These are phyloP conservation scores for Scorias spongiosa DNA, from an alignment of 2,329 filamentous ascomycete genomes.

Conservation along the genomic window DNA sequence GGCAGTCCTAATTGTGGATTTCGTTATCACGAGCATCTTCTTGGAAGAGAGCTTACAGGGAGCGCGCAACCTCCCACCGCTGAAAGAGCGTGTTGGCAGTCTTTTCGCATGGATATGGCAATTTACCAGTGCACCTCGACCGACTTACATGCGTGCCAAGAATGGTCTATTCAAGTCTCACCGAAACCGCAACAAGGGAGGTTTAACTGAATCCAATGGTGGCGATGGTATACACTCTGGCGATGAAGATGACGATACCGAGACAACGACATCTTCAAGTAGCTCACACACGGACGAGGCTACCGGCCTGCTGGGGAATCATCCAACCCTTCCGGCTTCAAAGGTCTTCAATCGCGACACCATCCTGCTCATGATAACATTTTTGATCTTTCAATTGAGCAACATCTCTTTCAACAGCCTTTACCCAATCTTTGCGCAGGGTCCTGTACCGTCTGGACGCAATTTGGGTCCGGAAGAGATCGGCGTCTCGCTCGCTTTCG, in stretches of 20 bases:
- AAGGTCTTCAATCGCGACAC: slow-evolving; percentile 67
- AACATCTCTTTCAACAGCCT: slow-evolving; percentile 94
- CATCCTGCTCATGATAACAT: slow-evolving; percentile 64
- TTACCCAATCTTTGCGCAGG: slow-evolving; percentile 82
- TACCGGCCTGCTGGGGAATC: slow-evolving; percentile 28
- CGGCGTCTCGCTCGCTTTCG: slow-evolving; percentile 69
- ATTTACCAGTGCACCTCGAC: slow-evolving; percentile 44
- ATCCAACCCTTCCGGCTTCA: not conserved
- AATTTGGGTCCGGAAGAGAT: slow-evolving; percentile 63
- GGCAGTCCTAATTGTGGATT: slow-evolving; percentile 52
- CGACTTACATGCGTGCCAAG: slow-evolving; percentile 40
- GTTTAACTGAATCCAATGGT: not conserved
- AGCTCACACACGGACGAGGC: slow-evolving; percentile 22
- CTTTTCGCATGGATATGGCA: slow-evolving; percentile 57
- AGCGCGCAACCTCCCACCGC: slow-evolving; percentile 43
- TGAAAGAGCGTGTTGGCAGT: slow-evolving; percentile 42
- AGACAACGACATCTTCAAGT: slow-evolving; percentile 19
- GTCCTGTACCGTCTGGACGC: slow-evolving; percentile 60
- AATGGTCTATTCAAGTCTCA: slow-evolving; percentile 6
- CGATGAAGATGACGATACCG: slow-evolving; percentile 25
- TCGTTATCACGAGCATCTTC: slow-evolving; percentile 61
- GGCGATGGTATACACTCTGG: slow-evolving; percentile 4
- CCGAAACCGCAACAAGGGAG: slow-evolving; percentile 1
- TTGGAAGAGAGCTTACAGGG: slow-evolving; percentile 75
- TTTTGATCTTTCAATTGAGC: slow-evolving; percentile 82